Evolutionary conservation across 129 eudicot genomes (phyloP), one percentile per base, ranked within the genome.

Genomic region (Dittrichia graveolens): DNA sequence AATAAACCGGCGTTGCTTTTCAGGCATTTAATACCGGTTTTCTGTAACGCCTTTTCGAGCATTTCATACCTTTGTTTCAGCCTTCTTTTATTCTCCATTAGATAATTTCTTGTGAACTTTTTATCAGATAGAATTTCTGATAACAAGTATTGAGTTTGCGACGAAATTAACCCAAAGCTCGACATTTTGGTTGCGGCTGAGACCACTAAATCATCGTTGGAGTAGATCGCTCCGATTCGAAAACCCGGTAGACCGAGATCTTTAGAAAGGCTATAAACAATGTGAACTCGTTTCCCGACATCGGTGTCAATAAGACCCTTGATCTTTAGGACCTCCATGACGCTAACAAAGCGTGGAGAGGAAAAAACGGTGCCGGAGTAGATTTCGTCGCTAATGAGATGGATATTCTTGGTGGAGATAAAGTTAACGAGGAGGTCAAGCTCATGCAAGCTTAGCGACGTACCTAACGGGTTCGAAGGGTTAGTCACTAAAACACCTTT

Each of bases 391-490:
- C 88, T 82, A 37, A 90, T 79, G 71, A 90, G 85, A 76, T 90
- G 96, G 59, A 87, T 85, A 71, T 78, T 84, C 24, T 84, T 90
- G 7, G 82, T 38, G 65, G 81, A 61, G 42, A 85, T 73, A 66
- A 90, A 90, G 76, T 45, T 54, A 42, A 95, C 74, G 4, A 95
- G 91, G 35, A 86, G 93, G 14, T 86, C 71, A 15, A 95, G 91
- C 71, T 90, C 97, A 38, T 82, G 69, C 18, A 83, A 68, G 79
- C 65, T 90, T 35, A 95, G 42, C 15, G 97, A 80, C 4, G 85
- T 95, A 5, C 99, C 99, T 54, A 95, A 74, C 3, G 99, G 97
- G 65, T 95, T 95, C 3, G 97, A 90, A 43, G 99, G 99, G 83
- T 95, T 95, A 7, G 99, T 88, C 37, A 95, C 85, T 13, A 95